Evolutionary conservation across 306 rosid genomes (phyloP), one percentile per base, ranked within the genome.

Genomic region (Cicer yamashitae): DNA sequence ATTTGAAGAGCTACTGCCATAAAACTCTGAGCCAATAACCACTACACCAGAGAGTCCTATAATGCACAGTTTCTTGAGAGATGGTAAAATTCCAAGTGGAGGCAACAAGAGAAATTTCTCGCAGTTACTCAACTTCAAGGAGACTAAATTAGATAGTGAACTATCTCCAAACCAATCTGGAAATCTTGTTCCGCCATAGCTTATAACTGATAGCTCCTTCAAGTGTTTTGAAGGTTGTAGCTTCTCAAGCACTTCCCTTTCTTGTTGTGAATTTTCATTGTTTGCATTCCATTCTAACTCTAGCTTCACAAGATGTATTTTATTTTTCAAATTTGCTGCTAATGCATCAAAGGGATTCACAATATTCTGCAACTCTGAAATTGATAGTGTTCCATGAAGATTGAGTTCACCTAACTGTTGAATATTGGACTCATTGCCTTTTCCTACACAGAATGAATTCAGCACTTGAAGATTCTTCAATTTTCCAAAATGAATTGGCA

Each of bases 81-180:
- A 45, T 8, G 56, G 64, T 8, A 76, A 50, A 1, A 38, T 41
- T 13, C 81, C 81, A 53, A 70, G 46, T 3, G 81, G 25, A 17
- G 85, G 78, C 14, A 81, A 47, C 14, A 6, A 65, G 12, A 18
- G 39, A 67, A 70, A 80, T n/a, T 38, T 6, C n/a, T 20, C 25
- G 13, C 67, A 57, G 14, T 66, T 18, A 0, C 8, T 46, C 45
- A 73, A 69, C 30, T 18, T n/a, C n/a, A 80, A 1, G 6, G 56
- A 40, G 22, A 47, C 60, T n/a, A 80, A 5, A 38, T 73, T 80
- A 1, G 69, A 73, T 15, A 80, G 40, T 18, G 79, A 73, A 57
- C 10, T 15, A 46, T 66, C 69, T 39, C 84, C 70, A 37, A 80
- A 48, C 84, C 79, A 80, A 67, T 74, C 22, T 67, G 79, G 79